A percentile compares a stretch with the other conserved stretches of the same genome.
phyloP scores from a whole-genome alignment of 192 early-diverging fungal species.

The Lobosporangium transversale region DNA sequence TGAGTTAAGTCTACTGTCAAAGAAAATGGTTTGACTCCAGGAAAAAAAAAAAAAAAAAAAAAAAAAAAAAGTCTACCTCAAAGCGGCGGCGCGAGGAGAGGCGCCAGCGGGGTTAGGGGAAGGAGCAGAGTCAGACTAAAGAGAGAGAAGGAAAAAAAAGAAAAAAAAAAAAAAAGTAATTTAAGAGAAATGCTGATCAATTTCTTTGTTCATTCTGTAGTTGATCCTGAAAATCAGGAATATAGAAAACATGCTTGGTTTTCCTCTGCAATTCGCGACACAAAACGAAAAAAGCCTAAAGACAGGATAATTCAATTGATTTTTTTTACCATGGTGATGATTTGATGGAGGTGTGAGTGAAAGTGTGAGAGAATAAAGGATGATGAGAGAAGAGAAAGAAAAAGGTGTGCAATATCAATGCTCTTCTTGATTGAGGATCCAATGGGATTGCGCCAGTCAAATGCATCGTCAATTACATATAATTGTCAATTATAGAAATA shows the following conservation, averaged over 20 bases:
- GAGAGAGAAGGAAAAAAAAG: background rate
- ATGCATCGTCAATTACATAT: background rate
- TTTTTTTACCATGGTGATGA: conserved; percentile 13
- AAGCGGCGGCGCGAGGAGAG: conserved; percentile 36
- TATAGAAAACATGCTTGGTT: too few relatives aligned
- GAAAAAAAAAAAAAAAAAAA: background rate
- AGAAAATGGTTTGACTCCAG: too few relatives aligned
- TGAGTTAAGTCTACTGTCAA: too few relatives aligned
- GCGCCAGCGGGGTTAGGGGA: conserved; percentile 51
- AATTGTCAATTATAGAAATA: conserved; percentile 4
- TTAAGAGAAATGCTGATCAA: background rate
- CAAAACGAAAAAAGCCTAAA: too few relatives aligned
- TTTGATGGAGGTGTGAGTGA: background rate
- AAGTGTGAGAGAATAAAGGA: background rate
- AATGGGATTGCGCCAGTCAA: conserved; percentile 29
- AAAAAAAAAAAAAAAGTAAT: background rate
- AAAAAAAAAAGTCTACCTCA: conserved; percentile 31
- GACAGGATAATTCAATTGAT: too few relatives aligned
- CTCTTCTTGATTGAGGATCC: background rate
- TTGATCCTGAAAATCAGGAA: too few relatives aligned
- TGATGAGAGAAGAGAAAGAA: background rate
- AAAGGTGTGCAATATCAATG: background rate
- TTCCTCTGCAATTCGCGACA: too few relatives aligned
- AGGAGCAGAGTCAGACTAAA: conserved; percentile 50
- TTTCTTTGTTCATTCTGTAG: background rate